A percentile compares a stretch with the other conserved stretches of the same genome.
phyloP scores from a whole-genome alignment of 345 rosid genomes.

The Ceriops tagal region DNA sequence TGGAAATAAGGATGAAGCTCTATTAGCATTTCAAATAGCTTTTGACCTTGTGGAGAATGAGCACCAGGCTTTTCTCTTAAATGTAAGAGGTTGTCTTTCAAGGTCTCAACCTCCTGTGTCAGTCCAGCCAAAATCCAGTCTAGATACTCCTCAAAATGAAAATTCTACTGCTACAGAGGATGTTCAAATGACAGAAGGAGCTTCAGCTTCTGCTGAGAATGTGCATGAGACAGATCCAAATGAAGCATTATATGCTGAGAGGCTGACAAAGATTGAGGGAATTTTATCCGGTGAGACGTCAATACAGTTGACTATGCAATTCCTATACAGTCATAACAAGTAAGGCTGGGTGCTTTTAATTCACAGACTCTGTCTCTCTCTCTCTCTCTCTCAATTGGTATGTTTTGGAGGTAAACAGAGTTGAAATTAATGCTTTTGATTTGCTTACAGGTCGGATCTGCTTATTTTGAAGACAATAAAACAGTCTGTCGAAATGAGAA shows the following conservation, averaged over 20 bases:
- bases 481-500: slow-evolving; percentile 97
- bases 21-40: slow-evolving; percentile 86
- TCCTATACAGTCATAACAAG: slow-evolving; percentile 94
- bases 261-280: slow-evolving; percentile 75
- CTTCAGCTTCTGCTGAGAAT: slow-evolving; percentile 38
- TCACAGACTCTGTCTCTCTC: no score
- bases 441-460: slow-evolving; percentile 74
- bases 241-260: slow-evolving; percentile 72
- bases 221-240: slow-evolving; percentile 56
- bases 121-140: slow-evolving; percentile 44
- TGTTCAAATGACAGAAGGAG: slow-evolving; percentile 79
- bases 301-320: slow-evolving; percentile 85
- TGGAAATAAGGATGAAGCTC: slow-evolving; percentile 74
- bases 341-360: slow-evolving; percentile 25
- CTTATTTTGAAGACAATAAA: slow-evolving; percentile 91
- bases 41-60: slow-evolving; percentile 98
- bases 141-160: slow-evolving; percentile 51
- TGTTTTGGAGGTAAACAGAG: background rate
- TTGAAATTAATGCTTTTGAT: slow-evolving; percentile 16
- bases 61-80: slow-evolving; percentile 94
- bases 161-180: slow-evolving; percentile 53
- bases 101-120: slow-evolving; percentile 52
- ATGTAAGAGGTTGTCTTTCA: slow-evolving; percentile 79
- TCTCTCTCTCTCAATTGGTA: background rate
- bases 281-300: slow-evolving; percentile 97